These are phyloP conservation scores for Claviceps fusiformis DNA, from an alignment of 2,329 filamentous ascomycete species.

Conservation along the genomic window DNA sequence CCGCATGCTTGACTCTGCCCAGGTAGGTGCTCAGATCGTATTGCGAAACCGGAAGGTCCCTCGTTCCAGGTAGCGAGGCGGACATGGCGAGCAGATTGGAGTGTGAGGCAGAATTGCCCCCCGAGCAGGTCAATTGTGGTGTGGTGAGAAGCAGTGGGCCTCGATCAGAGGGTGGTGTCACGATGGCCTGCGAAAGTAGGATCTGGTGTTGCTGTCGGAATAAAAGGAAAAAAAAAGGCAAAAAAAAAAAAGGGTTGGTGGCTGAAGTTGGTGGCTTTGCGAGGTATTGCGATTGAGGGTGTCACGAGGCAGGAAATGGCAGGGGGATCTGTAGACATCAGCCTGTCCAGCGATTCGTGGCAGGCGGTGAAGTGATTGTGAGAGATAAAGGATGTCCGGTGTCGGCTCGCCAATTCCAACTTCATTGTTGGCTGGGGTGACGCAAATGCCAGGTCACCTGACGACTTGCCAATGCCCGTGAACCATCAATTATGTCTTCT, in stretches of 20 bases:
- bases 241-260: neutral
- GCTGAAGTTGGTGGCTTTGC: neutral
- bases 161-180: neutral
- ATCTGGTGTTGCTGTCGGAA: neutral
- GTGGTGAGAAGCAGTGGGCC: neutral
- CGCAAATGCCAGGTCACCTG: no score
- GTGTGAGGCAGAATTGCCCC: neutral
- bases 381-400: neutral
- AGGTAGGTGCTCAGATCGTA: slow-evolving; percentile 90
- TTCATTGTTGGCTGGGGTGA: no score
- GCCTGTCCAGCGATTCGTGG: neutral
- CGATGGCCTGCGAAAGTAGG: neutral
- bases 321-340: neutral
- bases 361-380: neutral
- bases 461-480: no score
- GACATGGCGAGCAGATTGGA: slow-evolving; percentile 34
- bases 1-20: slow-evolving; percentile 83
- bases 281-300: no score
- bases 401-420: neutral
- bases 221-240: neutral
- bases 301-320: no score
- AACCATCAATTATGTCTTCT: no score
- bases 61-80: slow-evolving; percentile 49
- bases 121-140: neutral
- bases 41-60: slow-evolving; percentile 81